Percentiles rank a stretch among this genome's conserved stretches.
Evolutionary conservation across 495 filamentous ascomycete genomes (phyloP).

Genomic region (Penicillium paradoxum): DNA sequence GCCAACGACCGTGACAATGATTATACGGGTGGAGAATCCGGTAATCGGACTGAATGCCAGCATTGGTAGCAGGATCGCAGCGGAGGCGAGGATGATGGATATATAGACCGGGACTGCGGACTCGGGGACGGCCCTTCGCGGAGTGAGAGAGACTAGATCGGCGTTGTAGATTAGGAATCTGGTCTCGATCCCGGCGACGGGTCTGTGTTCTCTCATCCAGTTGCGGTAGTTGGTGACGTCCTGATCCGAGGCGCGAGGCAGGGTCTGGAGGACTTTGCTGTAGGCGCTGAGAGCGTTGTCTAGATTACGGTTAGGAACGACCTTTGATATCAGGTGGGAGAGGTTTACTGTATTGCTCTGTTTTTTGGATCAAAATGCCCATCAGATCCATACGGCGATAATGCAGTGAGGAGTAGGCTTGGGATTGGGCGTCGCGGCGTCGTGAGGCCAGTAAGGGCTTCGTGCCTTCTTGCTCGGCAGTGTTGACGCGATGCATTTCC

Average conservation of each 20-base stretch:
- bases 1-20: constrained; percentile 42
- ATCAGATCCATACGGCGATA: constrained; percentile 67
- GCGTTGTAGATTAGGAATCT: constrained; percentile 60
- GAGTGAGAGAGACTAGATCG: constrained; percentile 59
- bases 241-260: constrained; percentile 49
- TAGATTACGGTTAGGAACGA: constrained; percentile 23
- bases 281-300: constrained; percentile 68
- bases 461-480: constrained; percentile 44
- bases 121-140: constrained; percentile 17
- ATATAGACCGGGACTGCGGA: constrained; percentile 31
- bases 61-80: constrained; percentile 53
- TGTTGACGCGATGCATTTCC: constrained; percentile 55
- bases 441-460: constrained; percentile 57
- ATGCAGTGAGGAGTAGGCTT: constrained; percentile 63
- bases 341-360: constrained; percentile 76
- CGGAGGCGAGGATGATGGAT: constrained; percentile 50
- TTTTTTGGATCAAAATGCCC: constrained; percentile 64
- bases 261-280: constrained; percentile 51
- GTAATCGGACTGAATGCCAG: constrained; percentile 51
- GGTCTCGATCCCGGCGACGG: constrained; percentile 61
- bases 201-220: constrained; percentile 58
- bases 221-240: constrained; percentile 60
- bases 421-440: constrained; percentile 54
- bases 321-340: background rate
- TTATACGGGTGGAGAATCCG: constrained; percentile 51